Base-by-base conservation (phyloP, 2,329 filamentous ascomycete genomes). In the Colletotrichum acutatum region DNA sequence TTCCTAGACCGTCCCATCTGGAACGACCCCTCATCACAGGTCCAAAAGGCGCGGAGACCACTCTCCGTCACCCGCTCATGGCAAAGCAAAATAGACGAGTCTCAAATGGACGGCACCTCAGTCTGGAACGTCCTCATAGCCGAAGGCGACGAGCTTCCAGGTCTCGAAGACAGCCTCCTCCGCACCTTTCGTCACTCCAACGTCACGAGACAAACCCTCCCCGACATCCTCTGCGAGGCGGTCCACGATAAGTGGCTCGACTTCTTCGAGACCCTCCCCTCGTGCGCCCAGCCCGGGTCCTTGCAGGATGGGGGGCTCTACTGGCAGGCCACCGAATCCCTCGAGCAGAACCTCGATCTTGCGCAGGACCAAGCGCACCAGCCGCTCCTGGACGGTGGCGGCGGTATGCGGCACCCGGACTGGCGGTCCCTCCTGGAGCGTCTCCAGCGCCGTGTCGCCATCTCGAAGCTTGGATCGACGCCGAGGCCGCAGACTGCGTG, bases 281-380 rank as follows among this genome's bases (percentile, higher is more conserved):
- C 71, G 1, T 56, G 53, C 30, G 42, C 37, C 19, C 52, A 56
- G 19, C 24, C 52, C 2, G 56, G 58, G 5, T 63, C 62, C 6
- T 6, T 57, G 14, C 72, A 75, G 11, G 74, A 68, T 5, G 46
- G 64, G 2, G 69, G 75, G 1, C 65, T 83, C 7, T 80, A 78
- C 72, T 81, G 78, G 79, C 77, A 79, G 57, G 76, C 78, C 4
- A 75, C 80, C 24, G 75, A 76, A 46, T 79, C 77, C 7, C 76
- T 85, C 1, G 83, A 85, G 71, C 76, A 79, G 26, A 85, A 85
- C 59, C 68, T 82, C 9, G 78, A 79, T 57, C 74, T 72, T 49
- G 53, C 74, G 1, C 61, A 74, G 11, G 70, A 68, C 11, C 19
- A 32, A 12, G 53, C 16, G 30, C 54, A 46, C n/a, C 67, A 30